Base-by-base conservation (phyloP, 768 basidiomycete species). In the Leccinum imitatum region DNA sequence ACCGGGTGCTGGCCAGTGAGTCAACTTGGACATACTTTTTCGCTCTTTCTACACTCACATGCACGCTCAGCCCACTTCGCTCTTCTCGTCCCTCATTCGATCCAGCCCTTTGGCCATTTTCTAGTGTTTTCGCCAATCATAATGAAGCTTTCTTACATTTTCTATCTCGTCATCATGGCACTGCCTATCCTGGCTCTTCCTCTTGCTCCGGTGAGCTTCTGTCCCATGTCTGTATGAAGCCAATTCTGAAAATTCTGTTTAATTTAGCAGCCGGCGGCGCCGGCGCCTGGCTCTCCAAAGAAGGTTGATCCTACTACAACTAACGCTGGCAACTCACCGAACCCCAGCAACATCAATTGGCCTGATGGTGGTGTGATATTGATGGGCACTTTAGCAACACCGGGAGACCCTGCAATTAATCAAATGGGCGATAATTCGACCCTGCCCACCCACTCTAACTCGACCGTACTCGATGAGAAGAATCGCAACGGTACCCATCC, bases 1-100 rank as follows among this genome's bases (percentile, higher is more conserved):
- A 51, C 50, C 50, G 8, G 50, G 50, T 51, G 50, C 27, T 27
- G 50, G 50, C 50, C 17, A 51, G 50, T 51, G 50, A 51, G 50
- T 51, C 30, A 10, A 51, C 50, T 17, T 17, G 50, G 4, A 17
- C 50, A 6, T 51, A 6, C 50, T 30, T 27, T 5, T 15, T 17
- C 17, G 27, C 30, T 31, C 9, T 25, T 51, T 19, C 9, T 31
- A 25, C 17, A 30, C 50, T 51, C 25, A 51, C 50, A 17, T 27
- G 21, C 11, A 51, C 17, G 15, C 30, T 30, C 17, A 51, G 50
- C 50, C 50, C 21, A 14, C 10, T 51, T 31, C 15, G 8, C 30
- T 17, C 27, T 51, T 51, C 25, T 51, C 27, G 25, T 27, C 23
- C n/a, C 27, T 51, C 23, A 10, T 17, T 51, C 30, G 9, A 25